Evolutionary conservation across 352 stramenopile species (phyloP).

Genomic region (Pythium scleroteichum): DNA sequence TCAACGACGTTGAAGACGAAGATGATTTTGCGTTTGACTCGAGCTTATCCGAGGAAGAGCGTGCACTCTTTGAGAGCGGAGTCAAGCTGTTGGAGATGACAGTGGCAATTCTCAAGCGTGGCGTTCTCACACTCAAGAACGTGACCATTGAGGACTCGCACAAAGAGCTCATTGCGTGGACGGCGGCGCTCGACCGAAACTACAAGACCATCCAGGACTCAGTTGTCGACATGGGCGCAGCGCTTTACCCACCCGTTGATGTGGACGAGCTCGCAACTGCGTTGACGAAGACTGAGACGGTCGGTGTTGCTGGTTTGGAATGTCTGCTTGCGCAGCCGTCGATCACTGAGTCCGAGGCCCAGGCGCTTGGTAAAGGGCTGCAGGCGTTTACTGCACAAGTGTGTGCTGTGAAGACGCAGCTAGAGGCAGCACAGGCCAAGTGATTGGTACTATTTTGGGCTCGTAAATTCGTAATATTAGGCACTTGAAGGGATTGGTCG

Average conservation of each 20-base stretch:
- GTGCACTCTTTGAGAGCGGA: conserved; percentile 59
- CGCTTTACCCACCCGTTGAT: conserved; percentile 74
- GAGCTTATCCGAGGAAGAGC: conserved; percentile 66
- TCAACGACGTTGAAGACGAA: conserved; percentile 63
- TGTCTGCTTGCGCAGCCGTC: conserved; percentile 56
- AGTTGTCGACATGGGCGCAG: conserved; percentile 82
- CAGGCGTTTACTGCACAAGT: conserved; percentile 62
- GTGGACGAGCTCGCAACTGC: conserved; percentile 51
- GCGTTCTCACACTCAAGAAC: conserved; percentile 80
- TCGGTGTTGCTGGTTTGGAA: conserved; percentile 40
- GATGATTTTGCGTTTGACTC: conserved; percentile 82
- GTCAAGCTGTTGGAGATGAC: conserved; percentile 77
- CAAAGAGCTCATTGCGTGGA: conserved; percentile 69
- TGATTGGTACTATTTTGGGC: not conserved
- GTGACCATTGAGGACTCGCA: conserved; percentile 58
- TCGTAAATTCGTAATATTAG: no score
- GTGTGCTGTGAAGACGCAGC: conserved; percentile 49
- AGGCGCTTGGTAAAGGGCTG: conserved; percentile 45
- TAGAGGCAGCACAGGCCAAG: conserved; percentile 35
- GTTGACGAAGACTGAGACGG: conserved; percentile 37
- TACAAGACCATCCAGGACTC: conserved; percentile 66
- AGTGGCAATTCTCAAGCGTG: conserved; percentile 75
- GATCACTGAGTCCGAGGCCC: conserved; percentile 36
- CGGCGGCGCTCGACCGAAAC: conserved; percentile 55
- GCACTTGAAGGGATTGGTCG: not conserved